Conservation (phyloP, 2,329 filamentous ascomycete genomes). For the Phoma sp. region DNA sequence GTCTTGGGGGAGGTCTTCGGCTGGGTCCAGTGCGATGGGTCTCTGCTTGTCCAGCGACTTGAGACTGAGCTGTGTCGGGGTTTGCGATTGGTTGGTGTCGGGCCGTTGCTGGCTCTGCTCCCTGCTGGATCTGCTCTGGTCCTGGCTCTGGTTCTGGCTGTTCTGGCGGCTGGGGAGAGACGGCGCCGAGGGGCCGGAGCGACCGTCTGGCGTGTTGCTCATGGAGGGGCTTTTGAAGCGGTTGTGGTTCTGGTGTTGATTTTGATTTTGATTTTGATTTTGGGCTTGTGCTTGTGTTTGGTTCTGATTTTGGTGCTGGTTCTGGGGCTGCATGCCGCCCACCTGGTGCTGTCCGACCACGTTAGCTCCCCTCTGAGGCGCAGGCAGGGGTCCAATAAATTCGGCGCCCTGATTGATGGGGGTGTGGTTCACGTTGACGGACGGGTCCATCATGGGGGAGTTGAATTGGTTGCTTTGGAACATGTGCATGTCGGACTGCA, state of each 20-base stretch:
- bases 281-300: too few relatives aligned
- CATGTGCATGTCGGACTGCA: slow-evolving; percentile 47
- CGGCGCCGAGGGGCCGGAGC: slow-evolving; percentile 26
- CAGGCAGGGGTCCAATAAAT: slow-evolving; percentile 41
- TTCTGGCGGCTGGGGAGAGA: slow-evolving; percentile 34
- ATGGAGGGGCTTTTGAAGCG: slow-evolving; percentile 34
- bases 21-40: slow-evolving; percentile 30
- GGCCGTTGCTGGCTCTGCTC: slow-evolving; percentile 34
- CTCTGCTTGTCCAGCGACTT: slow-evolving; percentile 36
- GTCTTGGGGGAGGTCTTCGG: slow-evolving; percentile 30
- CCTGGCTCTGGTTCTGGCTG: slow-evolving; percentile 38
- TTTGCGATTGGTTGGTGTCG: slow-evolving; percentile 22
- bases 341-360: slow-evolving; percentile 12
- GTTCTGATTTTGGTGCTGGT: not conserved
- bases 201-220: slow-evolving; percentile 39
- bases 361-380: slow-evolving; percentile 38
- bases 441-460: slow-evolving; percentile 50
- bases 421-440: slow-evolving; percentile 36
- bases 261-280: slow-evolving; percentile 28
- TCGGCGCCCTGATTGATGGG: slow-evolving; percentile 24
- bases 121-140: slow-evolving; percentile 30
- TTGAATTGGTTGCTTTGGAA: slow-evolving; percentile 50
- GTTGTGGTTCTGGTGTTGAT: slow-evolving; percentile 26
- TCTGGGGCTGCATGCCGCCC: not conserved
- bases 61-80: slow-evolving; percentile 34